Percentiles rank a stretch among this genome's conserved stretches.
These are phyloP conservation scores for Chaetomiaceae sp. DNA, from an alignment of 2,329 filamentous ascomycete genomes.

Conservation along the genomic window DNA sequence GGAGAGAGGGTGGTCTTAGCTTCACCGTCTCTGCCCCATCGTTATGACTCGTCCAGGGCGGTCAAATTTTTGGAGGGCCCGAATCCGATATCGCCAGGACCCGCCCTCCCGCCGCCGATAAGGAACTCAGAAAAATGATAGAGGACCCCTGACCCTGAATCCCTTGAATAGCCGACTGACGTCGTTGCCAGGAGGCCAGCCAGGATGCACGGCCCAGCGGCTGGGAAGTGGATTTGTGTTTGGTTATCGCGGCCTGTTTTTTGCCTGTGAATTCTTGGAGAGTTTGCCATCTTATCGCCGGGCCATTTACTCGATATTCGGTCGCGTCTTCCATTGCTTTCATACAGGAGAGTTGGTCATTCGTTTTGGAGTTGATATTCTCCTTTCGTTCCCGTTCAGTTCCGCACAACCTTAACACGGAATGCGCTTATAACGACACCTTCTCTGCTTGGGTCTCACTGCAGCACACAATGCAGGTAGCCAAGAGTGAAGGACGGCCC, in stretches of 20 bases:
- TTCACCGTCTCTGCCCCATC: not conserved
- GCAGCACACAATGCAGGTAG: conserved; percentile 13
- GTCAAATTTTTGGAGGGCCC: not conserved
- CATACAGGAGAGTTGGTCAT: not conserved
- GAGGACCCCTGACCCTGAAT: not conserved
- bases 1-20: not conserved
- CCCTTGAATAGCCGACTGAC: not conserved
- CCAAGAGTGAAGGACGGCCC: conserved; percentile 9
- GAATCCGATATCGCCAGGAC: not conserved
- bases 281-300: too few species aligned
- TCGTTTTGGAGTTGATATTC: conserved; percentile 1
- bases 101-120: not conserved
- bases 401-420: too few species aligned
- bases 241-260: conserved; percentile 7
- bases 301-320: too few species aligned
- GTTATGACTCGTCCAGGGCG: not conserved
- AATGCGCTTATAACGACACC: conserved; percentile 15
- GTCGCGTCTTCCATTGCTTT: too few species aligned
- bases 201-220: not conserved
- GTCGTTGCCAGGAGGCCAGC: too few species aligned
- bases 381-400: not conserved
- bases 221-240: conserved; percentile 4
- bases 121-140: too few species aligned
- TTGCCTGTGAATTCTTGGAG: not conserved
- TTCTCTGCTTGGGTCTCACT: not conserved